phyloP scores from a whole-genome alignment of 176 grass and related monocot genomes.

The Puya raimondii region DNA sequence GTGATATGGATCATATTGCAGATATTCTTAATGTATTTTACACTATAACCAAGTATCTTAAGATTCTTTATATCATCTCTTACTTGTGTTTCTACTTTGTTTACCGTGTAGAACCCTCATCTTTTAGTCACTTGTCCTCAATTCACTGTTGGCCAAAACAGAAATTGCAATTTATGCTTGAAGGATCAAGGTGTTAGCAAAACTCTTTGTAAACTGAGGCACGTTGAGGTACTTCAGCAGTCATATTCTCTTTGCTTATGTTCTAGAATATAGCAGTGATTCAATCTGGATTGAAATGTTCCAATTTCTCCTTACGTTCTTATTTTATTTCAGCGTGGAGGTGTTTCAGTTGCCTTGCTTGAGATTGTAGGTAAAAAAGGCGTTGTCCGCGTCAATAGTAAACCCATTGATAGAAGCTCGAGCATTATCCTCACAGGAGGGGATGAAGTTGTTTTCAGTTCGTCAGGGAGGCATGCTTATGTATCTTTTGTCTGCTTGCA shows the following conservation, averaged over 20 bases:
- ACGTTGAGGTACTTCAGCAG: slow-evolving; percentile 47
- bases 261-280: background rate
- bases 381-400: slow-evolving; percentile 73
- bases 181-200: slow-evolving; percentile 72
- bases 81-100: background rate
- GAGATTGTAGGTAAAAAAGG: slow-evolving; percentile 86
- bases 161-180: slow-evolving; percentile 63
- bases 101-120: slow-evolving; percentile 68
- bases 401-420: slow-evolving; percentile 27
- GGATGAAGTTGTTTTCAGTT: slow-evolving; percentile 80
- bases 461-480: slow-evolving; percentile 75
- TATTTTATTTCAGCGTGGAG: slow-evolving; percentile 27
- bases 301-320: background rate
- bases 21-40: no score
- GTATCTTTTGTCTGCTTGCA: slow-evolving; percentile 51
- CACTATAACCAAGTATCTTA: no score
- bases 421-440: slow-evolving; percentile 72
- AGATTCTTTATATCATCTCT: no score
- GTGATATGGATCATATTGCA: no score
- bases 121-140: slow-evolving; percentile 40
- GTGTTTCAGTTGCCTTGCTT: slow-evolving; percentile 39
- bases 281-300: background rate
- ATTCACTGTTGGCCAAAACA: slow-evolving; percentile 73
- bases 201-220: slow-evolving; percentile 72
- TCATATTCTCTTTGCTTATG: slow-evolving; percentile 17